phyloP scores from a whole-genome alignment of 2,329 filamentous ascomycete genomes.

The Botrytis pseudocinerea region DNA sequence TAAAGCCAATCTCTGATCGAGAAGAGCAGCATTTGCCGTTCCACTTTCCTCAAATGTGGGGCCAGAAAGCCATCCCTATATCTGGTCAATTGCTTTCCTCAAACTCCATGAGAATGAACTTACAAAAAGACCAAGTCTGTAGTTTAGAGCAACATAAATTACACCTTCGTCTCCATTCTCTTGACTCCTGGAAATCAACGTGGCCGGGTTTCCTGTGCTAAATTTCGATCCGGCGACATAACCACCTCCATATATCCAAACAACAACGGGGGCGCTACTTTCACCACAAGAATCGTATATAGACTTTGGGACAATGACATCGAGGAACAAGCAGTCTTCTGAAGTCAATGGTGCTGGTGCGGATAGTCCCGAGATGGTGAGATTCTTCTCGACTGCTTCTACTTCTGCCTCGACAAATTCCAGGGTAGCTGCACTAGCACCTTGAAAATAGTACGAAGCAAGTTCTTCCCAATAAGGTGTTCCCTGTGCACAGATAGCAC shows the following conservation, averaged over 20 bases:
- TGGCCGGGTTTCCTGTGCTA: conserved; percentile 43
- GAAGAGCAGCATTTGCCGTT: conserved; percentile 51
- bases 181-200: conserved; percentile 41
- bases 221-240: conserved; percentile 46
- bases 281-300: conserved; percentile 36
- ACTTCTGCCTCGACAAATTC: conserved; percentile 13
- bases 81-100: neutral
- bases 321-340: conserved; percentile 52
- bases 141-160: conserved; percentile 41
- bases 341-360: conserved; percentile 14
- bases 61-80: conserved; percentile 43
- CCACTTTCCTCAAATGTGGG: conserved; percentile 46
- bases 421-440: conserved; percentile 15
- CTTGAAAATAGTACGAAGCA: conserved; percentile 5
- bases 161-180: conserved; percentile 42
- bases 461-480: conserved; percentile 27
- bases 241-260: conserved; percentile 45
- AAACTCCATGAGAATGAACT: conserved; percentile 18
- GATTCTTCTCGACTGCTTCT: conserved; percentile 5
- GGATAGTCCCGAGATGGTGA: conserved; percentile 21
- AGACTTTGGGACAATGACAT: conserved; percentile 47
- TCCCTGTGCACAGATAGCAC: conserved; percentile 31
- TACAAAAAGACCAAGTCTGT: conserved; percentile 40
- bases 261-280: conserved; percentile 24
- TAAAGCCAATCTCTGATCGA: conserved; percentile 57